phyloP scores from a whole-genome alignment of 208 protist genomes.

The Acanthamoeba sp. region DNA sequence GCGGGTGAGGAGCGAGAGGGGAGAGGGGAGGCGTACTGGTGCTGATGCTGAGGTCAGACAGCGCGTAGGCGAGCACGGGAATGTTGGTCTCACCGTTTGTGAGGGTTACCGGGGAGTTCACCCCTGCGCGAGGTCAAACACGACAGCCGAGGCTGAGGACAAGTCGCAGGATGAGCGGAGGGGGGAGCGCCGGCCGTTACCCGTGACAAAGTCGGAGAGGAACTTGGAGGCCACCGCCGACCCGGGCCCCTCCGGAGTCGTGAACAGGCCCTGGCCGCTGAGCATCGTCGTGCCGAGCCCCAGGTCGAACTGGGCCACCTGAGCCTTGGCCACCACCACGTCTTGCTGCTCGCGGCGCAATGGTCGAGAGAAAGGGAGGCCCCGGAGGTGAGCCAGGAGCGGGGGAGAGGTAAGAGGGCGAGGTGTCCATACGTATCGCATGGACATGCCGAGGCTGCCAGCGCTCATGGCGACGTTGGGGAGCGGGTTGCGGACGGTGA shows the following conservation, averaged over 20 bases:
- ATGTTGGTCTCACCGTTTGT: slow-evolving; percentile 11
- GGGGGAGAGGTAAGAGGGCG: not conserved
- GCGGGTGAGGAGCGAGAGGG: not conserved
- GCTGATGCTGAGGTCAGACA: not conserved
- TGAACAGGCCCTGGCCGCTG: not conserved
- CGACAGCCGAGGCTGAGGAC: too few relatives aligned
- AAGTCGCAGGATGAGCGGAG: too few relatives aligned
- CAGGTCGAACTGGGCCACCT: not conserved
- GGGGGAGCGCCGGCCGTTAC: too few relatives aligned
- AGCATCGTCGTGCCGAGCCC: not conserved
- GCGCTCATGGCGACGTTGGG: slow-evolving; percentile 49
- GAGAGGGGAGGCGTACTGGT: not conserved
- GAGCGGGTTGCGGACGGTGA: slow-evolving; percentile 26
- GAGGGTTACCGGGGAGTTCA: not conserved
- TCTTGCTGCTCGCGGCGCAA: not conserved
- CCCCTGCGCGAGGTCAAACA: not conserved
- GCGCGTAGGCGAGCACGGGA: slow-evolving; percentile 1
- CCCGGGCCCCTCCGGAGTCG: not conserved
- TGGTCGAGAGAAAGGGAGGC: not conserved
- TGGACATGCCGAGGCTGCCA: not conserved
- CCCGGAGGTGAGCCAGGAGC: not conserved
- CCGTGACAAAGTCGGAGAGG: slow-evolving; percentile 23
- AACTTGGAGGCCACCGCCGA: not conserved
- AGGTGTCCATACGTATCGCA: slow-evolving; percentile 25
- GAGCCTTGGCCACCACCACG: not conserved